phyloP scores from a whole-genome alignment of 2,329 filamentous ascomycete genomes.

The Ambrosiella xylebori region DNA sequence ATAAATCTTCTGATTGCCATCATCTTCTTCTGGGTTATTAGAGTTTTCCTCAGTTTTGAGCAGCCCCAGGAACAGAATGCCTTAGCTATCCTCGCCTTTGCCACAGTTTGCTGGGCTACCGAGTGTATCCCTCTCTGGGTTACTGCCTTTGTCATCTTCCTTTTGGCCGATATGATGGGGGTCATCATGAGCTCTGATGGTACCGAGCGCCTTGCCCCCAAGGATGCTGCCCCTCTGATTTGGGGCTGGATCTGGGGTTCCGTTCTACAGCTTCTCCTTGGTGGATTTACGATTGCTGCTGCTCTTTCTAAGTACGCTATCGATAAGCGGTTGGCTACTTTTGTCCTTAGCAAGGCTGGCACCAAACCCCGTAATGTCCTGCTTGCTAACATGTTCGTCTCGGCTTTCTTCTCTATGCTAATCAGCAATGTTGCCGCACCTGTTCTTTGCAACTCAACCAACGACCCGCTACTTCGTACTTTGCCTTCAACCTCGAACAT shows the following conservation, averaged over 20 bases:
- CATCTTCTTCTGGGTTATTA: conserved; percentile 50
- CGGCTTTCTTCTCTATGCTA: conserved; percentile 95
- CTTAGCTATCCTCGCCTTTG: conserved; percentile 79
- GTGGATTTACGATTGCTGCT: conserved; percentile 89
- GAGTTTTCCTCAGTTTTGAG: conserved; percentile 68
- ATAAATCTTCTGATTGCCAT: background rate
- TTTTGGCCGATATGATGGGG: conserved; percentile 71
- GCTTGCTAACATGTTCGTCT: conserved; percentile 96
- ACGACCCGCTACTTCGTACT: conserved; percentile 92
- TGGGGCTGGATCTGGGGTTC: conserved; percentile 98
- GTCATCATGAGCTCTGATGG: conserved; percentile 63
- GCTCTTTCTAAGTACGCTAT: conserved; percentile 95
- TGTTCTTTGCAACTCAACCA: conserved; percentile 92
- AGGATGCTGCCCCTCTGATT: conserved; percentile 64
- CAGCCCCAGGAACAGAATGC: conserved; percentile 89
- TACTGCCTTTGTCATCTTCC: conserved; percentile 83
- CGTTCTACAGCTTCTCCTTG: conserved; percentile 93
- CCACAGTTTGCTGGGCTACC: conserved; percentile 89
- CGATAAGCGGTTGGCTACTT: conserved; percentile 90
- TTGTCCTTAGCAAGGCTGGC: conserved; percentile 89
- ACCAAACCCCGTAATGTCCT: conserved; percentile 78
- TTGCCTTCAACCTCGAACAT: conserved; percentile 79
- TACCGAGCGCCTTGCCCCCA: conserved; percentile 34
- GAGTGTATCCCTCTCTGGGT: conserved; percentile 97
- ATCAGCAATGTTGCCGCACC: conserved; percentile 97